Conservation (phyloP, 305 asterid species). For the Lippia alba region DNA sequence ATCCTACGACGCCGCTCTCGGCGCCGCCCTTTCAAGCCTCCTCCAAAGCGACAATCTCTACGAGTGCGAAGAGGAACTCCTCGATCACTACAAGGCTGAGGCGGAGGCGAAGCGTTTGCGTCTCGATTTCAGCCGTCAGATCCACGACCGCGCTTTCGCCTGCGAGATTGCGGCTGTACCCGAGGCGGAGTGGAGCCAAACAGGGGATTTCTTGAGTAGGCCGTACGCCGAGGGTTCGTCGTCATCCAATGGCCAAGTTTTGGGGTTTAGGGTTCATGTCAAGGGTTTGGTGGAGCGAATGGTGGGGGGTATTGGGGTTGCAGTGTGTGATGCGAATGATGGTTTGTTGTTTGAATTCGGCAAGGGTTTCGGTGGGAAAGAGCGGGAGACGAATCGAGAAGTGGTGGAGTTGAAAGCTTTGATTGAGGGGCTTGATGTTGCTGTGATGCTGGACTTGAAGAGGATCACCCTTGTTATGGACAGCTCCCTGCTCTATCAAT, state of each 20-base stretch:
- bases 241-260: constrained; percentile 30
- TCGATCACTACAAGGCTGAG: constrained; percentile 41
- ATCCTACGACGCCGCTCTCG: constrained; percentile 38
- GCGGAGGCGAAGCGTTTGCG: constrained; percentile 38
- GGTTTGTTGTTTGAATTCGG: constrained; percentile 57
- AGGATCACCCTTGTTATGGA: constrained; percentile 42
- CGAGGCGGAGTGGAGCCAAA: constrained; percentile 51
- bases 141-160: constrained; percentile 69
- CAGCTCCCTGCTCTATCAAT: constrained; percentile 35
- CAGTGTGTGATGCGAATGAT: constrained; percentile 58
- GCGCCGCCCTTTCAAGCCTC: constrained; percentile 32
- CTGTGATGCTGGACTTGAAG: constrained; percentile 52
- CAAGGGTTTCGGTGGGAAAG: constrained; percentile 48
- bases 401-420: constrained; percentile 52
- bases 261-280: constrained; percentile 51
- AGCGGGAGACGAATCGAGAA: constrained; percentile 29
- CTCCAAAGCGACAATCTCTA: constrained; percentile 47
- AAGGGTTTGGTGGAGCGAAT: constrained; percentile 50
- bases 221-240: constrained; percentile 56
- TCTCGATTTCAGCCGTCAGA: constrained; percentile 58
- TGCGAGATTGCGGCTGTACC: constrained; percentile 51
- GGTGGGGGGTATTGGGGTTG: constrained; percentile 62
- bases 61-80: constrained; percentile 43
- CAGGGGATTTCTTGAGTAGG: constrained; percentile 46
- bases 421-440: constrained; percentile 63